Conservation (phyloP, 1,284 basidiomycete genomes). For the Rhodotorula sp. region DNA sequence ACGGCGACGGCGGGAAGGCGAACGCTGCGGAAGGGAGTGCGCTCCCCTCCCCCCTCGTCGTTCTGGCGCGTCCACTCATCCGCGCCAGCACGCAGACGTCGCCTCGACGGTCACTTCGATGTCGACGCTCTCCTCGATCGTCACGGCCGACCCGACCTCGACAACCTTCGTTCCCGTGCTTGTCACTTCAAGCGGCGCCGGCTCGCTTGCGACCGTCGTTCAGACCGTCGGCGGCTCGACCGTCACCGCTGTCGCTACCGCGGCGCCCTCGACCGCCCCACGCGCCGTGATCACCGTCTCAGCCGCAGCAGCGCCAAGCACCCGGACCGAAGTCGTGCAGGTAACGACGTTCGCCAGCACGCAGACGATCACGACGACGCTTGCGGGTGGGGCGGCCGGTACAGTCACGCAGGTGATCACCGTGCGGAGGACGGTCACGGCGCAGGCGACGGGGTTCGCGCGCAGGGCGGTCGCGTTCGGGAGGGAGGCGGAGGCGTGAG, state of each 20-base stretch:
- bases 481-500: not conserved
- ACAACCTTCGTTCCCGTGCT: constrained; percentile 9
- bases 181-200: not conserved
- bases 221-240: constrained; percentile 25
- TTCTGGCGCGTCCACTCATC: not conserved
- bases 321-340: constrained; percentile 16
- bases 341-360: constrained; percentile 25
- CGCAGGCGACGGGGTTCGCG: not conserved
- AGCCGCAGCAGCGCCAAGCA: not conserved
- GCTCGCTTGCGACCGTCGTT: not conserved
- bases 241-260: constrained; percentile 3
- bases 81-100: not conserved
- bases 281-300: constrained; percentile 17
- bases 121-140: not conserved
- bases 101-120: not conserved
- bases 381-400: constrained; percentile 4
- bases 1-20: not conserved
- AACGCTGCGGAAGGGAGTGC: not conserved
- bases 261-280: too few species aligned
- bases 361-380: constrained; percentile 26
- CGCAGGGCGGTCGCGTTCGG: not conserved
- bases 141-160: constrained; percentile 12
- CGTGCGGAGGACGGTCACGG: constrained; percentile 16
- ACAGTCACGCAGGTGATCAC: constrained; percentile 20
- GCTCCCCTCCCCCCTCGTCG: not conserved